Evolutionary conservation across 2,329 filamentous ascomycete genomes (phyloP).

Genomic region (Fusarium brachygibbosum): DNA sequence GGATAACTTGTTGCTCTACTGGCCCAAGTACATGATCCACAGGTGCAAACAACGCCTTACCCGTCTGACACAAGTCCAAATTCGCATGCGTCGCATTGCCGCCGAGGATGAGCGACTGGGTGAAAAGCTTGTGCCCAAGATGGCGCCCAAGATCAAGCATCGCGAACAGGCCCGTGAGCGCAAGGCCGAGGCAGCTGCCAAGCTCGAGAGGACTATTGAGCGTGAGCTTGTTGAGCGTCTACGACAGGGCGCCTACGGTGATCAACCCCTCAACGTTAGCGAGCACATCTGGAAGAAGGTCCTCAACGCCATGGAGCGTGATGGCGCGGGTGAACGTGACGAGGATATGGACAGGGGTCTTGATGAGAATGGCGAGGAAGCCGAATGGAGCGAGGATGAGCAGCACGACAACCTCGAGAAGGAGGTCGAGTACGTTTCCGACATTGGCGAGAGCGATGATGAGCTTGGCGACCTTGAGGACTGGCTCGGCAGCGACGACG

Average conservation of each 20-base stretch:
- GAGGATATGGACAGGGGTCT: slow-evolving; percentile 91
- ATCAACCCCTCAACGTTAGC: slow-evolving; percentile 94
- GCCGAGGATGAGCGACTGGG: slow-evolving; percentile 91
- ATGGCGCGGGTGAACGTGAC: slow-evolving; percentile 85
- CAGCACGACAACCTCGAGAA: slow-evolving; percentile 81
- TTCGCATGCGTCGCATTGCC: slow-evolving; percentile 81
- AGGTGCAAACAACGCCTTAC: slow-evolving; percentile 98
- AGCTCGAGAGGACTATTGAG: slow-evolving; percentile 96
- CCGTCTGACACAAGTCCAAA: slow-evolving; percentile 89
- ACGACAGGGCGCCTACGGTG: slow-evolving; percentile 92
- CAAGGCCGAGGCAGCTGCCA: slow-evolving; percentile 85
- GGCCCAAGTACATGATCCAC: slow-evolving; percentile 92
- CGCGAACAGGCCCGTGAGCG: slow-evolving; percentile 81
- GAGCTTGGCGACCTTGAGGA: slow-evolving; percentile 88
- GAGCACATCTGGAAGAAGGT: slow-evolving; percentile 98
- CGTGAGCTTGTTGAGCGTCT: slow-evolving; percentile 92
- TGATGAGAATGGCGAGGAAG: slow-evolving; percentile 79
- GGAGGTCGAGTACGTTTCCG: slow-evolving; percentile 92
- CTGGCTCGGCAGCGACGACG: slow-evolving; percentile 84
- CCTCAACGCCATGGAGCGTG: slow-evolving; percentile 87
- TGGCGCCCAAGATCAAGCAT: slow-evolving; percentile 89
- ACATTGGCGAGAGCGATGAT: slow-evolving; percentile 86
- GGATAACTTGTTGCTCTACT: slow-evolving; percentile 89
- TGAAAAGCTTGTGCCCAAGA: slow-evolving; percentile 86
- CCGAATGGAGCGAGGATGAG: slow-evolving; percentile 75